phyloP scores from a whole-genome alignment of 129 eudicot genomes.

The Erigeron canadensis region DNA sequence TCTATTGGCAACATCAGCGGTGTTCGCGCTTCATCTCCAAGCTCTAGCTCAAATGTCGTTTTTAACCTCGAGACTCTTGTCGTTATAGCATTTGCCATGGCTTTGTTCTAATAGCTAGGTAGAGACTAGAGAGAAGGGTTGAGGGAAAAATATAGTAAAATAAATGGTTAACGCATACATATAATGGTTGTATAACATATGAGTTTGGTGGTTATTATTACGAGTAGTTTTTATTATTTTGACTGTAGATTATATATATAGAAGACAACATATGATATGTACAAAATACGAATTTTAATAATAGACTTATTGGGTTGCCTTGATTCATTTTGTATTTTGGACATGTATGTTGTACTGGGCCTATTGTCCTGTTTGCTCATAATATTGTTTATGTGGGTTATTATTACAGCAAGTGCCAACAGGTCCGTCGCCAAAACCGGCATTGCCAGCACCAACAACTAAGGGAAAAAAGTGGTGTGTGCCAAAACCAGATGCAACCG shows the following conservation, averaged over 20 bases:
- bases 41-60: conserved; percentile 16
- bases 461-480: conserved; percentile 70
- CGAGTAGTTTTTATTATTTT: neutral
- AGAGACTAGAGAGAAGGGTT: neutral
- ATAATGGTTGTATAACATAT: neutral
- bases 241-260: neutral
- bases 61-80: conserved; percentile 1
- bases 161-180: neutral
- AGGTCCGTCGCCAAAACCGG: conserved; percentile 47
- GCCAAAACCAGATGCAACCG: conserved; percentile 59
- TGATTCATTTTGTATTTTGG: neutral
- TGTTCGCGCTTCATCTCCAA: conserved; percentile 21
- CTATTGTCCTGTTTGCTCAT: conserved; percentile 3
- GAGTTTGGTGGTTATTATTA: neutral
- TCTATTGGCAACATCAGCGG: neutral
- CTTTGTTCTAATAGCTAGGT: neutral
- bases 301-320: neutral
- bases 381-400: conserved; percentile 10
- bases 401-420: conserved; percentile 25
- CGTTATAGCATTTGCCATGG: conserved; percentile 1
- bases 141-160: neutral
- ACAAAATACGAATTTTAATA: conserved; percentile 8
- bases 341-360: neutral
- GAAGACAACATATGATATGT: neutral
- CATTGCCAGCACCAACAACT: conserved; percentile 30